phyloP scores from a whole-genome alignment of 306 rosid species.

The Bauhinia variegata region DNA sequence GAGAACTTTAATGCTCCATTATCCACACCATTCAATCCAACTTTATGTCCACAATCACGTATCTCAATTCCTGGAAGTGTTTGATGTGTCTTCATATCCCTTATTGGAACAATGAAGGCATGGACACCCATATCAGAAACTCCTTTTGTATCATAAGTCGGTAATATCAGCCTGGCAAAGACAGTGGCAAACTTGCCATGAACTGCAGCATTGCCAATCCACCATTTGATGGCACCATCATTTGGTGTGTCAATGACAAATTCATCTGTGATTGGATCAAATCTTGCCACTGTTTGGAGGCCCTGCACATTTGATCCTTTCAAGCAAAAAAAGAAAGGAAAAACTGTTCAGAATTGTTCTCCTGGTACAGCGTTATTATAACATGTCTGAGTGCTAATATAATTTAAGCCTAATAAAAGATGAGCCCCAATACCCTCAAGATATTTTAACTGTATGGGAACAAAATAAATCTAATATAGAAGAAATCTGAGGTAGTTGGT shows the following conservation, averaged over 20 bases:
- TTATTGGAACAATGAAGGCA: constrained; percentile 91
- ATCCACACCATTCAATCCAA: constrained; percentile 95
- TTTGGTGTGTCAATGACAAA: constrained; percentile 85
- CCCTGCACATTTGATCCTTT: constrained; percentile 98
- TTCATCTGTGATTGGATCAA: constrained; percentile 83
- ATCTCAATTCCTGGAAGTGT: constrained; percentile 94
- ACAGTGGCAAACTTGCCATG: constrained; percentile 96
- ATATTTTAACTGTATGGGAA: neutral
- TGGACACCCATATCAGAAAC: constrained; percentile 94
- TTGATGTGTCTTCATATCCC: constrained; percentile 84
- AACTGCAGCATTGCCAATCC: constrained; percentile 99
- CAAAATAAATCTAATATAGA: constrained; percentile 4
- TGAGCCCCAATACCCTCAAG: neutral
- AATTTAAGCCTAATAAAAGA: neutral
- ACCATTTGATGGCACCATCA: constrained; percentile 99
- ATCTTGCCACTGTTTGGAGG: constrained; percentile 82
- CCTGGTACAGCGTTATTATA: neutral
- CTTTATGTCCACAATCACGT: constrained; percentile 93
- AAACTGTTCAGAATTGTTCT: constrained; percentile 22
- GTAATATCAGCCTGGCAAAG: constrained; percentile 81
- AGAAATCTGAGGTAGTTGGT: neutral
- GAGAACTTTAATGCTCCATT: constrained; percentile 89
- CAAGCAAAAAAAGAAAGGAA: constrained; percentile 34
- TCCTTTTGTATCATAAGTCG: constrained; percentile 64
- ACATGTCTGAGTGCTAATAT: constrained; percentile 5